These are phyloP conservation scores for Madurella mycetomatis DNA, from an alignment of 2,329 filamentous ascomycete genomes.

Conservation along the genomic window DNA sequence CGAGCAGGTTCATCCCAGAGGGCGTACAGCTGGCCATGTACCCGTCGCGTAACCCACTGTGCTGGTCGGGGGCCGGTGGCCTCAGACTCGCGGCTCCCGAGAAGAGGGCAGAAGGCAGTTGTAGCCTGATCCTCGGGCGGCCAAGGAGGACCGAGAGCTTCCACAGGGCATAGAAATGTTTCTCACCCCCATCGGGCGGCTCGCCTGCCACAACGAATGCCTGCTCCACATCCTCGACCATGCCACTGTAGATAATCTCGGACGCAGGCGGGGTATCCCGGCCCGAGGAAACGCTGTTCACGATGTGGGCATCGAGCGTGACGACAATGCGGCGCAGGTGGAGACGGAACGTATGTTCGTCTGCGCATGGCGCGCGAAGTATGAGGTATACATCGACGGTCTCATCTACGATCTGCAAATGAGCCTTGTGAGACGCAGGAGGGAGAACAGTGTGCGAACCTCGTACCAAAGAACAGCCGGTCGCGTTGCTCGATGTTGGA, in stretches of 20 bases:
- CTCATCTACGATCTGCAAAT: slow-evolving; percentile 62
- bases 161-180: slow-evolving; percentile 54
- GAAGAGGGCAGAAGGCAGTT: slow-evolving; percentile 63
- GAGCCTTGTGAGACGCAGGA: slow-evolving; percentile 40
- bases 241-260: slow-evolving; percentile 58
- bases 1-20: slow-evolving; percentile 70
- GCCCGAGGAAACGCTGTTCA: slow-evolving; percentile 51
- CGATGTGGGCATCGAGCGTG: slow-evolving; percentile 61
- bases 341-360: slow-evolving; percentile 52
- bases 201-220: slow-evolving; percentile 49
- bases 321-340: slow-evolving; percentile 61
- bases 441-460: slow-evolving; percentile 26
- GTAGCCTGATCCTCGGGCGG: slow-evolving; percentile 60
- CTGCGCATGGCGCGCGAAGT: slow-evolving; percentile 58
- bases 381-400: slow-evolving; percentile 64
- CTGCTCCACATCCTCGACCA: slow-evolving; percentile 45
- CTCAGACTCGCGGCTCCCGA: slow-evolving; percentile 56
- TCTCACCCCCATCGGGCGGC: slow-evolving; percentile 27
- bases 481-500: slow-evolving; percentile 59
- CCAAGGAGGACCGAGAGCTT: slow-evolving; percentile 55
- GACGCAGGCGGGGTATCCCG: slow-evolving; percentile 44
- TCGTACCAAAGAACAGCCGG: slow-evolving; percentile 67
- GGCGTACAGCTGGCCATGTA: slow-evolving; percentile 67
- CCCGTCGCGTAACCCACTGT: slow-evolving; percentile 46
- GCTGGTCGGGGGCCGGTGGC: slow-evolving; percentile 42